A percentile compares a stretch with the other conserved stretches of the same genome.
Conservation (phyloP, 73 alveolate species). For the Tetrahymena elliotti region DNA sequence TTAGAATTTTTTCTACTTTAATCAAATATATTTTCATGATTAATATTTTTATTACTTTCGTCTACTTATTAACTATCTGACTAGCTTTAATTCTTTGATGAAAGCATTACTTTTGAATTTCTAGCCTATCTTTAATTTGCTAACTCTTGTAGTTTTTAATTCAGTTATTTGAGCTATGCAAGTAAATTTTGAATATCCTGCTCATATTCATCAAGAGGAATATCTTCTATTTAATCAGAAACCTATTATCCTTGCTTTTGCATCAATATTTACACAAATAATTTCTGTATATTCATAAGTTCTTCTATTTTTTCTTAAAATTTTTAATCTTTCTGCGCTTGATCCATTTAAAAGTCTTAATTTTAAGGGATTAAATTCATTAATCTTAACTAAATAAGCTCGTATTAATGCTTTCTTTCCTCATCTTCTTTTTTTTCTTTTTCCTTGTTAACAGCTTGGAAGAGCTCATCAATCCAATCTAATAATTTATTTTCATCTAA, state of each 20-base stretch:
- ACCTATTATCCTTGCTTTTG: neutral
- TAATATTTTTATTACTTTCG: neutral
- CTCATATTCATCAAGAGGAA: neutral
- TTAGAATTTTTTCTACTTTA: neutral
- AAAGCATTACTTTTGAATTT: neutral
- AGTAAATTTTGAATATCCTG: neutral
- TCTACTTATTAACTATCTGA: neutral
- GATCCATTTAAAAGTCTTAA: neutral
- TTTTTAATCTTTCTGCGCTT: neutral
- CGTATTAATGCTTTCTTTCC: neutral
- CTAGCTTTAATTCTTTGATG: neutral
- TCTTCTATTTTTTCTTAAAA: neutral
- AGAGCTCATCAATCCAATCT: neutral
- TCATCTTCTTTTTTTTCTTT: neutral
- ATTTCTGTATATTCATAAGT: neutral
- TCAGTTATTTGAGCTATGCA: neutral
- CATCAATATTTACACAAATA: neutral
- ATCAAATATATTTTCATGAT: neutral
- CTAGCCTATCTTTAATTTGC: neutral
- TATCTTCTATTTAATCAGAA: neutral
- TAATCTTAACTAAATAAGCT: neutral
- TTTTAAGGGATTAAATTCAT: neutral
- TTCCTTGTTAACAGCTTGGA: neutral
- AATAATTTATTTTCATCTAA: neutral
- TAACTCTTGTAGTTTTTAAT: neutral